phyloP scores from a whole-genome alignment of 306 rosid genomes.

The Dalbergia cultrata region DNA sequence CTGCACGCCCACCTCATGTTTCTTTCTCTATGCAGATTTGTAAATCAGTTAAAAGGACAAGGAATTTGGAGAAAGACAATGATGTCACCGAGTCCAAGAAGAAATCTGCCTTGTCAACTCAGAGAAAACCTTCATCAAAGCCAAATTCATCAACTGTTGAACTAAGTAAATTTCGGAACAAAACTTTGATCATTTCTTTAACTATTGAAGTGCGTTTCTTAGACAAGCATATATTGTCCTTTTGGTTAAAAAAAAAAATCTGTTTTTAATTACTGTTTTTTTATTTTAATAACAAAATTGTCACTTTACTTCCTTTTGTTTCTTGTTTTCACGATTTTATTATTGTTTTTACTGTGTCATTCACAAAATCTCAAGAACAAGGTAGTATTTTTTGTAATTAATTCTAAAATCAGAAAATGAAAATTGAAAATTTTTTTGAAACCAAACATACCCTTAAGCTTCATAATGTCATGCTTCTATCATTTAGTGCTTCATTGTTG shows the following conservation, averaged over 20 bases:
- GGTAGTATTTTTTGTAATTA: no score
- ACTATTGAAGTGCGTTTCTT: background rate
- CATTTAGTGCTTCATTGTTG: background rate
- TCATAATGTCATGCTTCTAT: slow-evolving; percentile 14
- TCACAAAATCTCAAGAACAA: no score
- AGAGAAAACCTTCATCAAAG: background rate
- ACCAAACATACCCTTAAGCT: background rate
- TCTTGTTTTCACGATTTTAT: no score
- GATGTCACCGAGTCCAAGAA: background rate
- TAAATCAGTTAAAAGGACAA: background rate
- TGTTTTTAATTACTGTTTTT: no score
- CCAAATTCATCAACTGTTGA: slow-evolving; percentile 2
- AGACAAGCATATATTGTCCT: background rate
- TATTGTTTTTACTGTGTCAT: no score
- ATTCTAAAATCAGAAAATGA: no score
- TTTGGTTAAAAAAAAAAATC: no score
- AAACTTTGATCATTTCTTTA: background rate
- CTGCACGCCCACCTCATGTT: slow-evolving; percentile 7
- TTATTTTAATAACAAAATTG: no score
- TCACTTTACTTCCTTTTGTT: no score
- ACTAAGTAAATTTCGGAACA: slow-evolving; percentile 39
- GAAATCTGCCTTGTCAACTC: slow-evolving; percentile 3
- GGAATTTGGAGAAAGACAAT: background rate
- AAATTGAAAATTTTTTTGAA: no score
- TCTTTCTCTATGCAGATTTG: slow-evolving; percentile 18